phyloP scores from a whole-genome alignment of 208 protist species.

The Strigomonas culicis region DNA sequence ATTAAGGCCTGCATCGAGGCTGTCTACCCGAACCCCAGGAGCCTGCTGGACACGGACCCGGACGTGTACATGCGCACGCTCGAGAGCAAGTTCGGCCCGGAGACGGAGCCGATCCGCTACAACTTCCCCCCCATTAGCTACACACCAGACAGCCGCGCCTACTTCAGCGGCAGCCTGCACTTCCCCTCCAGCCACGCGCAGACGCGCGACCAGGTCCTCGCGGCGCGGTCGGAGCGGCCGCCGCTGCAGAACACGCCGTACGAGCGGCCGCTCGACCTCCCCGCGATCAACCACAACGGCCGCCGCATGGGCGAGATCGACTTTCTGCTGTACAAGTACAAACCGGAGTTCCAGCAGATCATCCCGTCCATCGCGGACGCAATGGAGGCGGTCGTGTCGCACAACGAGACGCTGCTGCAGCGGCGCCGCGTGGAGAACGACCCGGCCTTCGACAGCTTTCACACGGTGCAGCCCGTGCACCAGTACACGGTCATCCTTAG shows the following conservation, averaged over 20 bases:
- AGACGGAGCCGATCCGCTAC: conserved; percentile 45
- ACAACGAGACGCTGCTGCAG: conserved; percentile 30
- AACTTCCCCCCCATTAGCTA: conserved; percentile 35
- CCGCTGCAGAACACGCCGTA: conserved; percentile 59
- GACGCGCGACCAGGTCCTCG: conserved; percentile 28
- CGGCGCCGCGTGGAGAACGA: neutral
- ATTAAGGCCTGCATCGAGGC: conserved; percentile 26
- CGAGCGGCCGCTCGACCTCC: conserved; percentile 46
- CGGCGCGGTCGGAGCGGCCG: conserved; percentile 28
- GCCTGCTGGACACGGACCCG: conserved; percentile 58
- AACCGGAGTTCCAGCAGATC: conserved; percentile 76
- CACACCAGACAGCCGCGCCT: conserved; percentile 28
- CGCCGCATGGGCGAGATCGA: conserved; percentile 59
- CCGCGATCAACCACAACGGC: conserved; percentile 9
- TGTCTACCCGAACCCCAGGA: conserved; percentile 19
- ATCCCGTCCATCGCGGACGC: conserved; percentile 66
- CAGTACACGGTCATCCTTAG: conserved; percentile 30
- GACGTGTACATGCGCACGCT: conserved; percentile 54
- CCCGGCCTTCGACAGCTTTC: conserved; percentile 18
- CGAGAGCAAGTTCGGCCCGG: conserved; percentile 27
- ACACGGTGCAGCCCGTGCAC: conserved; percentile 17
- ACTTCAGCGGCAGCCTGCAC: conserved; percentile 43
- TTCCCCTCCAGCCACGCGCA: conserved; percentile 28
- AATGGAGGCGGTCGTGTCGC: conserved; percentile 43
- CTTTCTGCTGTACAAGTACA: conserved; percentile 76